A percentile compares a stretch with the other conserved stretches of the same genome.
phyloP scores from a whole-genome alignment of 257 asterid species.

The Echites panduratus region DNA sequence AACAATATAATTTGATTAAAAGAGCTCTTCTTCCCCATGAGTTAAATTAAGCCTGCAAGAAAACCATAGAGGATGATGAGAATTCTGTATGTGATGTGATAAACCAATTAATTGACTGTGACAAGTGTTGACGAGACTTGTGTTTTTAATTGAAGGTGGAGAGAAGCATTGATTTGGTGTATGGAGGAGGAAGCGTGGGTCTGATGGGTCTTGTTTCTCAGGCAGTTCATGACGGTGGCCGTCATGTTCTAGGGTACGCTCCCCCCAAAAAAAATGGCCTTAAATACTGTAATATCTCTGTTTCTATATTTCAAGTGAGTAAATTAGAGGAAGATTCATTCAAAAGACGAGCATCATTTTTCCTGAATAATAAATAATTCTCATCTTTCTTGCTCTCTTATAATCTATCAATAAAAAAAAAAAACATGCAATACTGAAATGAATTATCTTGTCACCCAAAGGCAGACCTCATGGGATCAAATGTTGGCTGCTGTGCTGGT shows the following conservation, averaged over 20 bases:
- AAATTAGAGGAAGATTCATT: too few relatives aligned
- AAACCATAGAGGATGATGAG: background rate
- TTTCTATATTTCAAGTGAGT: background rate
- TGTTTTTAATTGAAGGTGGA: constrained; percentile 57
- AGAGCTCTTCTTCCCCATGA: background rate
- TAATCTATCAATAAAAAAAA: too few relatives aligned
- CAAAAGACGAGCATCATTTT: constrained; percentile 35
- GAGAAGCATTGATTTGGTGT: constrained; percentile 86
- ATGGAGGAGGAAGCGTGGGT: constrained; percentile 99
- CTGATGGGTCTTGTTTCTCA: constrained; percentile 98
- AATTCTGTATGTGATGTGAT: background rate
- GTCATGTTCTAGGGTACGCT: constrained; percentile 90
- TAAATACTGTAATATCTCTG: background rate
- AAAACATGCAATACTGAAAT: constrained; percentile 23
- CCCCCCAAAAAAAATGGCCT: background rate
- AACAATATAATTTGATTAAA: background rate
- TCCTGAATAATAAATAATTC: constrained; percentile 29
- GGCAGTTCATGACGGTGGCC: constrained; percentile 99
- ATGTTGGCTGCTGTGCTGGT: constrained; percentile 23
- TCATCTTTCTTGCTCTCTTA: constrained; percentile 24
- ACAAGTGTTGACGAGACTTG: constrained; percentile 32
- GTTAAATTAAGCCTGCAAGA: background rate
- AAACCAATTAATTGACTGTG: constrained; percentile 5
- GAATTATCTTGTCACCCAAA: constrained; percentile 34
- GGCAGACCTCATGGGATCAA: constrained; percentile 66